Base-by-base conservation (phyloP, 805 yeast genomes). In the Candida xyloterini region DNA sequence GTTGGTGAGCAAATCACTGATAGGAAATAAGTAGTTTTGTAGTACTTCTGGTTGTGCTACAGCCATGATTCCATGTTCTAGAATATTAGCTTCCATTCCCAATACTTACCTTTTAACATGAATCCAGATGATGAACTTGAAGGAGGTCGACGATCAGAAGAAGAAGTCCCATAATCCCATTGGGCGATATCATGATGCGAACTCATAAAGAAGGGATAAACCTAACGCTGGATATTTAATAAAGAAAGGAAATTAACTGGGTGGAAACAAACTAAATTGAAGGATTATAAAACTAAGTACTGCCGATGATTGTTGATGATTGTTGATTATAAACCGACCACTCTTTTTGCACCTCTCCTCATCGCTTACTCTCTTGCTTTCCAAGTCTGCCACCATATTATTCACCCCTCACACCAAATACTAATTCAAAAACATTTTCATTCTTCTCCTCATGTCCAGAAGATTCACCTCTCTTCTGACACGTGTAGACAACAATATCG, bases 401-500 rank as follows among this genome's bases (percentile, higher is more conserved):
- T 24, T 10, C 13, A 10, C 31, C 15, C 33, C 33, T 18, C 15
- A n/a, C 33, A 30, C 33, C 33, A 26, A 30, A 16, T 15, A 30
- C 8, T 25, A 20, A 1, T 25, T 8, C 20, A 29, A 18, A 30
- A 15, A 25, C 24, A 34, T 21, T 35, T 24, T 24, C 20, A 5
- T 3, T n/a, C 13, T 10, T 25, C 10, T 30, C 15, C 42, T 28
- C 15, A 73, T 75, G 79, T 78, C 74, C 43, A 73, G 70, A 27
- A 62, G 60, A 31, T 64, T 74, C 10, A 60, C 68, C 15, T 56
- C 69, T 1, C 57, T 70, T 11, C 59, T 70, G 22, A 62, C 74
- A 41, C 73, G 70, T 43, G 69, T 78, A 16, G 81, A 78, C 42
- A 56, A 70, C 20, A 73, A 70, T 38, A 66, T 76, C 13, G 79